phyloP scores from a whole-genome alignment of 2,329 filamentous ascomycete genomes.

The Diaporthe citri region DNA sequence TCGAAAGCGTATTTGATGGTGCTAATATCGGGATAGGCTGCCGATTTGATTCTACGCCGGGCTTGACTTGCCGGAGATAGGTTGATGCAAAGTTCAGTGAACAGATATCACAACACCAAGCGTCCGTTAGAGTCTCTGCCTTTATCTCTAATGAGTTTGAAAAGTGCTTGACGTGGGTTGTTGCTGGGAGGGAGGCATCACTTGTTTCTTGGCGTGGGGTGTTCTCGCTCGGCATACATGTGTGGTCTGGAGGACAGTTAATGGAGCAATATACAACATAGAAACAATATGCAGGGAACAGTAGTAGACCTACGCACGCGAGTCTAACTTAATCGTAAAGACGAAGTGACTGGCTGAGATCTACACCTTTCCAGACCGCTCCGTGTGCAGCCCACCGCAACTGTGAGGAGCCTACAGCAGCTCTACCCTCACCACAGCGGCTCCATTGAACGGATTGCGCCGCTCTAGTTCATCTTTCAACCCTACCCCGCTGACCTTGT shows the following conservation, averaged over 20 bases:
- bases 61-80: not conserved
- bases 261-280: not conserved
- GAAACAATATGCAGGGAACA: not conserved
- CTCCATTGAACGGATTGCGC: too few species aligned
- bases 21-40: not conserved
- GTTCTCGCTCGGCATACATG: not conserved
- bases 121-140: not conserved
- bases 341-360: too few species aligned
- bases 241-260: not conserved
- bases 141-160: not conserved
- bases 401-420: too few species aligned
- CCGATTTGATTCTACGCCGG: slow-evolving; percentile 13
- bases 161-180: not conserved
- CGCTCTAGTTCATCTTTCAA: too few species aligned
- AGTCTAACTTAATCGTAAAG: too few species aligned
- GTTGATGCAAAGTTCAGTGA: not conserved
- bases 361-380: too few species aligned
- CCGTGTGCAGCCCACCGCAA: accelerated
- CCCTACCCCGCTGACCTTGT: too few species aligned
- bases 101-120: not conserved
- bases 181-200: not conserved
- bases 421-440: too few species aligned
- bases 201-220: not conserved
- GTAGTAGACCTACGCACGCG: too few species aligned
- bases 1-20: too few species aligned